Evolutionary conservation across 2,329 filamentous ascomycete genomes (phyloP).

Genomic region (Clonostachys byssicola): DNA sequence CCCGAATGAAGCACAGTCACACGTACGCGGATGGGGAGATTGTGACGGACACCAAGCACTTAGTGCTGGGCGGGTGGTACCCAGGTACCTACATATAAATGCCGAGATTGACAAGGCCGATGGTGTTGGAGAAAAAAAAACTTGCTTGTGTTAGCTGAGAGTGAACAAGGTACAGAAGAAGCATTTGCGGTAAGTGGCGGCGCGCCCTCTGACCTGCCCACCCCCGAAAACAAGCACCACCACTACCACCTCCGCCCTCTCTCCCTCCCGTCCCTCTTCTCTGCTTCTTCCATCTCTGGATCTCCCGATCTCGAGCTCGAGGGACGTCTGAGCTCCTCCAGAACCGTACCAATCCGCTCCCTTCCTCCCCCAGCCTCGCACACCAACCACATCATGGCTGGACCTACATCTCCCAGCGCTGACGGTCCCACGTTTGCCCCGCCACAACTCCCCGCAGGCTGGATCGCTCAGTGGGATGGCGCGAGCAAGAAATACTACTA

Average conservation of each 20-base stretch:
- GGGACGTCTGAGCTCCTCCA: background rate
- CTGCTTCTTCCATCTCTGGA: background rate
- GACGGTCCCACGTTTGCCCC: slow-evolving; percentile 57
- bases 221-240: background rate
- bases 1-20: no score
- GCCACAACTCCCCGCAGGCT: slow-evolving; percentile 58
- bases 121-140: no score
- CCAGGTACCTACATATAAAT: no score
- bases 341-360: background rate
- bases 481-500: slow-evolving; percentile 64
- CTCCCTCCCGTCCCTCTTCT: slow-evolving; percentile 1
- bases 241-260: background rate
- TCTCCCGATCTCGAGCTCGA: background rate
- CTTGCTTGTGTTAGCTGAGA: no score
- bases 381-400: slow-evolving; percentile 38
- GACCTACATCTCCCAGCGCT: slow-evolving; percentile 52
- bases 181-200: no score
- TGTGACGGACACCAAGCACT: no score
- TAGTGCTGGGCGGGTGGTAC: no score
- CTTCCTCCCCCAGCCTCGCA: background rate
- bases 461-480: slow-evolving; percentile 68
- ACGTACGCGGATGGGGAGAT: no score
- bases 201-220: background rate
- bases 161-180: no score
- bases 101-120: no score